Evolutionary conservation across 2,329 filamentous ascomycete species (phyloP).

Genomic region (Colletotrichum sidae): DNA sequence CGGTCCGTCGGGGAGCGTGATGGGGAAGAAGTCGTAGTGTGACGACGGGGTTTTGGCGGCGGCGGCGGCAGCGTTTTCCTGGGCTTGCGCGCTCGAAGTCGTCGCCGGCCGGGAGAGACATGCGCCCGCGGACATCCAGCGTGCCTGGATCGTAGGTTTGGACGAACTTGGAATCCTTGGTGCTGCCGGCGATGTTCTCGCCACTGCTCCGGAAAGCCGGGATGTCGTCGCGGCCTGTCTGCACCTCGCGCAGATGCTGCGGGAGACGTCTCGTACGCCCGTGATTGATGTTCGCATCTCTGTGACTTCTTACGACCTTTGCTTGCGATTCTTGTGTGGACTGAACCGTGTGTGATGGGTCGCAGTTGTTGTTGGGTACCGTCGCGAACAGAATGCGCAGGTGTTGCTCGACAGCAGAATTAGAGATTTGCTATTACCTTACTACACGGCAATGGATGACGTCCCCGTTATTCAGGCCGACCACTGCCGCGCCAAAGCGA

Average conservation of each 20-base stretch:
- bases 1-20: slow-evolving; percentile 79
- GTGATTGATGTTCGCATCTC: slow-evolving; percentile 44
- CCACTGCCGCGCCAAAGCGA: slow-evolving; percentile 34
- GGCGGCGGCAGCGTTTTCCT: slow-evolving; percentile 7
- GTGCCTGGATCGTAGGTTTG: slow-evolving; percentile 8
- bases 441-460: slow-evolving; percentile 23
- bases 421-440: slow-evolving; percentile 16
- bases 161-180: slow-evolving; percentile 4
- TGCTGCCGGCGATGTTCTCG: slow-evolving; percentile 12
- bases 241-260: slow-evolving; percentile 48
- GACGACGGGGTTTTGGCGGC: slow-evolving; percentile 54
- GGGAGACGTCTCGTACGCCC: slow-evolving; percentile 44
- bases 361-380: neutral
- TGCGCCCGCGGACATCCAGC: slow-evolving; percentile 31
- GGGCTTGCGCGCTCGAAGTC: slow-evolving; percentile 10
- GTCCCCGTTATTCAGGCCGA: slow-evolving; percentile 24
- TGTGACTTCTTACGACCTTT: neutral
- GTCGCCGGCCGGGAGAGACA: slow-evolving; percentile 16
- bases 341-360: neutral
- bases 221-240: slow-evolving; percentile 43
- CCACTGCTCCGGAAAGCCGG: slow-evolving; percentile 35
- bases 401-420: slow-evolving; percentile 7
- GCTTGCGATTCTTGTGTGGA: neutral
- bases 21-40: slow-evolving; percentile 90
- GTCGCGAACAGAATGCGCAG: slow-evolving; percentile 1